Evolutionary conservation across 345 rosid genomes (phyloP).

Genomic region (Orychophragmus violaceus): DNA sequence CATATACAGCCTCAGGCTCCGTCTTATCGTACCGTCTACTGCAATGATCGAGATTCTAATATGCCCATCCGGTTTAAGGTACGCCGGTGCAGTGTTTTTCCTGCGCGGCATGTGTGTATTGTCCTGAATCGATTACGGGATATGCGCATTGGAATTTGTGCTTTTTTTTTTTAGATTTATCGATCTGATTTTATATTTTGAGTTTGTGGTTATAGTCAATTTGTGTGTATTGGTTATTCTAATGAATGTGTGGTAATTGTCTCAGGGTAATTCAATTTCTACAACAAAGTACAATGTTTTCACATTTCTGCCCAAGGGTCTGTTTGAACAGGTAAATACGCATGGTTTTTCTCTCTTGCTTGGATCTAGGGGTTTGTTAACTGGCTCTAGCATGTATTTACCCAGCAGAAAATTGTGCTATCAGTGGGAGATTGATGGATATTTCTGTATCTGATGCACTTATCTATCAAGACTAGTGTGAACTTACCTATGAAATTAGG

Average conservation of each 20-base stretch:
- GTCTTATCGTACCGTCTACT: slow-evolving; percentile 70
- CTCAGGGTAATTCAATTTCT: slow-evolving; percentile 86
- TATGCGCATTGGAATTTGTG: background rate
- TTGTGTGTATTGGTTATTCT: background rate
- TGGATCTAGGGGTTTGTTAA: background rate
- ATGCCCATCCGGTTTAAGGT: slow-evolving; percentile 77
- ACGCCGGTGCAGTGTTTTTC: background rate
- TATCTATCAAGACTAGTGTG: background rate
- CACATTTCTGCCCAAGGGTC: slow-evolving; percentile 91
- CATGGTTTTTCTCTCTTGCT: background rate
- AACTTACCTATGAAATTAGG: background rate
- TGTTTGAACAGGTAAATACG: slow-evolving; percentile 87
- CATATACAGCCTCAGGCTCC: slow-evolving; percentile 99
- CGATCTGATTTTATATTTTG: background rate
- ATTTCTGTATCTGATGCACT: background rate
- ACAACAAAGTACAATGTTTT: slow-evolving; percentile 96
- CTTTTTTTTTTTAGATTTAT: background rate
- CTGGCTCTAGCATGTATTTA: background rate
- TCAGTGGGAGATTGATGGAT: background rate
- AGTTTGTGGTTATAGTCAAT: background rate
- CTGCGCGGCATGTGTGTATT: background rate
- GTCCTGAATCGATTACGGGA: background rate
- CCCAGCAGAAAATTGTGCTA: background rate
- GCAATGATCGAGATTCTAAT: slow-evolving; percentile 97
- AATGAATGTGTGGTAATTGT: slow-evolving; percentile 5